These are phyloP conservation scores for Penicillium paxilli DNA, from an alignment of 495 filamentous ascomycete genomes.

Conservation along the genomic window DNA sequence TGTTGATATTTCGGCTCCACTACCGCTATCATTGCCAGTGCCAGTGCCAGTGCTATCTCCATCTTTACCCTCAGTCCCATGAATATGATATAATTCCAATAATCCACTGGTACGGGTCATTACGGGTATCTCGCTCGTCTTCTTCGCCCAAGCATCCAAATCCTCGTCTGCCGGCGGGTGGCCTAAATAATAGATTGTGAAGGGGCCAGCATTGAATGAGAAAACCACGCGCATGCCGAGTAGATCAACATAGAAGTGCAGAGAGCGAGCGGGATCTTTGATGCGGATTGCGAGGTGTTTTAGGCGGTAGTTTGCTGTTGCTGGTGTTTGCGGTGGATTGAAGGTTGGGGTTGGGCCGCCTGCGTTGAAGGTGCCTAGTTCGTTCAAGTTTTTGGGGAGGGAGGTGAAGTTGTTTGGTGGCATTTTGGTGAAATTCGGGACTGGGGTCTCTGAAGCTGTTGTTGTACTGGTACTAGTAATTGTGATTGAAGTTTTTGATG, in stretches of 20 bases:
- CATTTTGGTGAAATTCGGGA: neutral
- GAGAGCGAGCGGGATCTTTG: constrained; percentile 34
- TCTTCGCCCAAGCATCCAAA: constrained; percentile 24
- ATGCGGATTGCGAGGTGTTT: constrained; percentile 49
- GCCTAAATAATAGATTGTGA: constrained; percentile 46
- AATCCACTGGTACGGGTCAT: constrained; percentile 33
- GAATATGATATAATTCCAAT: constrained; percentile 38
- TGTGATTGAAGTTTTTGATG: no score
- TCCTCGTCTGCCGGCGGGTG: constrained; percentile 31
- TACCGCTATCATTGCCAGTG: constrained; percentile 4
- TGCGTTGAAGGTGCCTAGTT: constrained; percentile 30
- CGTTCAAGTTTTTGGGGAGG: constrained; percentile 5
- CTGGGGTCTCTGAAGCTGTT: no score
- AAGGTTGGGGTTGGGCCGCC: constrained; percentile 29
- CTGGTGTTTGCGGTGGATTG: constrained; percentile 25
- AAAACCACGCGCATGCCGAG: constrained; percentile 52
- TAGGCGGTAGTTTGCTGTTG: constrained; percentile 42
- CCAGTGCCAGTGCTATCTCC: no score
- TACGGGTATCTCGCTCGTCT: constrained; percentile 21
- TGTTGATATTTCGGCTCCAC: constrained; percentile 15
- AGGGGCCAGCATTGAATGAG: constrained; percentile 45
- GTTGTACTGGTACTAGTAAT: no score
- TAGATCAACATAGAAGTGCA: constrained; percentile 47
- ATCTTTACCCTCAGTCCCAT: constrained; percentile 25
- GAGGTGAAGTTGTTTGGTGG: constrained; percentile 9